Evolutionary conservation across 2,329 filamentous ascomycete genomes (phyloP).

Genomic region (Botrytis sinoallii): DNA sequence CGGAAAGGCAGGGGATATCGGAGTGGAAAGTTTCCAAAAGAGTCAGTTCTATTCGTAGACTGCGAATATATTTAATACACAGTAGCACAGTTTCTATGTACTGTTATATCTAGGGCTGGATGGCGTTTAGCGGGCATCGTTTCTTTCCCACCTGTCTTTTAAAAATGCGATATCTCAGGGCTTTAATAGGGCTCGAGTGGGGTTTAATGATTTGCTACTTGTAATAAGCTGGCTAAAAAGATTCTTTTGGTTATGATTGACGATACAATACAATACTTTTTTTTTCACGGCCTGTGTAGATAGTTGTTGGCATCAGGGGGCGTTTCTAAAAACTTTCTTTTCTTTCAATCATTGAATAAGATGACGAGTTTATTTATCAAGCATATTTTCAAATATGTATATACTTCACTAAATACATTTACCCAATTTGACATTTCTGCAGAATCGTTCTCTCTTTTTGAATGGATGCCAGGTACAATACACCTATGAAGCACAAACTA

Average conservation of each 20-base stretch:
- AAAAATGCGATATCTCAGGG: neutral
- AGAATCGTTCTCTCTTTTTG: neutral
- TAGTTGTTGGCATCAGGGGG: neutral
- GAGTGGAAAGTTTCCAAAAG: conserved; percentile 68
- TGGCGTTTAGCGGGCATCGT: neutral
- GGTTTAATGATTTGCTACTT: conserved; percentile 2
- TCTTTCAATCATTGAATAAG: neutral
- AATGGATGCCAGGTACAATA: neutral
- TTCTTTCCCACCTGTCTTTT: neutral
- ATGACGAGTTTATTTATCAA: neutral
- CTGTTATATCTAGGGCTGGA: neutral
- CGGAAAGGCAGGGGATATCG: conserved; percentile 62
- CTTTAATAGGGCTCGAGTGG: neutral
- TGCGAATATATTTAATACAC: neutral
- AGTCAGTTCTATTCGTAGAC: conserved; percentile 62
- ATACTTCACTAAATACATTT: neutral
- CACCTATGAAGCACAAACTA: neutral
- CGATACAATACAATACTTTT: neutral
- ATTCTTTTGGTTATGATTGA: neutral
- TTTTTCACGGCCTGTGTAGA: neutral
- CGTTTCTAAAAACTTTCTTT: neutral
- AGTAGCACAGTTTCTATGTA: neutral
- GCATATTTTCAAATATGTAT: neutral
- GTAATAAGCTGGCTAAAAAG: neutral
- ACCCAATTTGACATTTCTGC: neutral